Evolutionary conservation across 768 basidiomycete species (phyloP).

Genomic region (Tricholoma matsutake): DNA sequence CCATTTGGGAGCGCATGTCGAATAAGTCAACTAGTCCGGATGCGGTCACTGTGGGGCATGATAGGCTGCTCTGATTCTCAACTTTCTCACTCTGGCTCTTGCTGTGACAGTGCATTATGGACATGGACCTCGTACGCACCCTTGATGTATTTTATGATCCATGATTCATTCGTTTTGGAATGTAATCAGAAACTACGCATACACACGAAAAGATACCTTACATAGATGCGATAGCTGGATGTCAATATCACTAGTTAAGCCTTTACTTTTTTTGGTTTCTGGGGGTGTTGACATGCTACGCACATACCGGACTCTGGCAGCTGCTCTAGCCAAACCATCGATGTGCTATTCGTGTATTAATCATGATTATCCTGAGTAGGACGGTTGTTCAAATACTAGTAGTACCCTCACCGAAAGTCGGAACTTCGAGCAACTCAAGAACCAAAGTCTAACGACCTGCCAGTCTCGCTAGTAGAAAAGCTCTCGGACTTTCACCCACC

Average conservation of each 20-base stretch:
- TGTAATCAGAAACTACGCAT: not conserved
- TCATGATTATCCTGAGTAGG: too few relatives aligned
- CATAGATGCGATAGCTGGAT: not conserved
- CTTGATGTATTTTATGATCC: not conserved
- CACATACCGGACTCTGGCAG: too few relatives aligned
- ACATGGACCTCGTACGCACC: not conserved
- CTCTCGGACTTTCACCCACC: too few relatives aligned
- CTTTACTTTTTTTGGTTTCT: not conserved
- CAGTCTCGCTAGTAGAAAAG: too few relatives aligned
- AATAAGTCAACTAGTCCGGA: conserved; percentile 55
- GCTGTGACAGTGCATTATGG: not conserved
- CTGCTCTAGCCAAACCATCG: too few relatives aligned
- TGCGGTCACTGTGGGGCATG: conserved; percentile 70
- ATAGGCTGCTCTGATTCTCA: conserved; percentile 33
- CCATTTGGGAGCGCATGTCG: conserved; percentile 89
- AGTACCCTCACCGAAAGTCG: too few relatives aligned
- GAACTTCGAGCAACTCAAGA: too few relatives aligned
- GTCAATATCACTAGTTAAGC: not conserved
- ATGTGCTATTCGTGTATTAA: too few relatives aligned
- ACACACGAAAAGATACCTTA: not conserved
- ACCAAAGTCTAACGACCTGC: too few relatives aligned
- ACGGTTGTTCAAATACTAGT: too few relatives aligned
- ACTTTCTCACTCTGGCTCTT: not conserved
- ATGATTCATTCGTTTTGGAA: not conserved
- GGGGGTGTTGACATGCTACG: too few relatives aligned